Base-by-base conservation (phyloP, 2,329 filamentous ascomycete genomes). In the Pseudocercospora fuligena region DNA sequence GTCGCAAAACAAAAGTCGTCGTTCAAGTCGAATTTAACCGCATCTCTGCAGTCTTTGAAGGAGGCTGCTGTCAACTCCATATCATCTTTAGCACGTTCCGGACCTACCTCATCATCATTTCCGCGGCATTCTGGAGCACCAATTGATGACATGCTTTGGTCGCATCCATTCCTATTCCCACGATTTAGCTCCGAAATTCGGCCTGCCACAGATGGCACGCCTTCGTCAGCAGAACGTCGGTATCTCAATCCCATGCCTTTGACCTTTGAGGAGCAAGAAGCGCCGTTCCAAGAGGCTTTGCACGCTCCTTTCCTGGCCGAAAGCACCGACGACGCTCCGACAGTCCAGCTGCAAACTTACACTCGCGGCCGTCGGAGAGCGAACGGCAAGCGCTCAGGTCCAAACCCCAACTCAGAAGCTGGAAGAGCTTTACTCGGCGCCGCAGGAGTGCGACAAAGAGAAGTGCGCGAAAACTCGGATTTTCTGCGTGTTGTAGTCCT, bases 281-380 rank as follows among this genome's bases (percentile, higher is more conserved):
- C 76, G 51, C 77, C 75, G 0, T 79, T 75, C 67, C 76, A 78
- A 53, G 73, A 74, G 54, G 76, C 78, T 8, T 70, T 80, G 16
- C 78, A 78, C 62, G 74, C 76, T 46, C 72, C 75, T 11, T 77
- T 73, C 65, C 68, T 78, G 12, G 68, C 71, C 4, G 69, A 77
- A 43, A 67, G 73, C 46, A 69, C 72, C 59, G 75, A 78, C 33
- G 81, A 82, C 54, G 82, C 83, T 1, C 83, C 86, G 3, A 87
- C 87, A 64, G 87, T 89, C 66, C 87, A 88, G 73, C 84, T 89
- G 82, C 86, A 89, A 74, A 88, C 87, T 4, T 89, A 89, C 74
- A 81, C 81, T 62, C 63, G 65, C 27, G 63, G 70, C 54, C 60
- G 70, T 57, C 54, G 73, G 70, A 54, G 76, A 78, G 69, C 77